These are phyloP conservation scores for Yamadazyma akitaensis DNA, from an alignment of 805 yeast genomes.

Conservation along the genomic window DNA sequence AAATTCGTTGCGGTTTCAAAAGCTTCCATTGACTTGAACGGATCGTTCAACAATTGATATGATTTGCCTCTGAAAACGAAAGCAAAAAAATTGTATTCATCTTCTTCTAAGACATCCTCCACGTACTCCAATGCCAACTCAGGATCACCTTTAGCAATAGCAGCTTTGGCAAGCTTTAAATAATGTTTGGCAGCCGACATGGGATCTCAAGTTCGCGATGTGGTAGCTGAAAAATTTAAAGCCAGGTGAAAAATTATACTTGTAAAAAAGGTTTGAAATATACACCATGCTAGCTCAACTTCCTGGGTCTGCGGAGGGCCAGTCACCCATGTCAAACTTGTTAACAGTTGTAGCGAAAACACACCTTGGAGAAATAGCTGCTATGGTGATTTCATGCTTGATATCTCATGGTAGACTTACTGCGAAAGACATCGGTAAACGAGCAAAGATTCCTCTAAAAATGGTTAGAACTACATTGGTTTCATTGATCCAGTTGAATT, in stretches of 20 bases:
- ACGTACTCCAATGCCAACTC: conserved; percentile 59
- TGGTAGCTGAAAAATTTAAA: conserved; percentile 2
- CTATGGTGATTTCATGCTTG: conserved; percentile 56
- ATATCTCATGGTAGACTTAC: conserved; percentile 66
- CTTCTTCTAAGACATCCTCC: conserved; percentile 53
- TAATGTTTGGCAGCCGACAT: conserved; percentile 22
- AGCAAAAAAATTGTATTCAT: conserved; percentile 61
- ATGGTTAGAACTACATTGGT: conserved; percentile 66
- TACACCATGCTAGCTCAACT: conserved; percentile 9
- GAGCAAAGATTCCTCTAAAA: conserved; percentile 45
- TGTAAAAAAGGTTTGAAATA: not conserved
- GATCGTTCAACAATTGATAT: conserved; percentile 42
- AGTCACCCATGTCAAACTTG: conserved; percentile 60
- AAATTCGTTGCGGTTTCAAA: conserved; percentile 50
- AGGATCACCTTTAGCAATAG: conserved; percentile 55
- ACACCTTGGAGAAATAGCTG: conserved; percentile 72
- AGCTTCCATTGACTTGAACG: conserved; percentile 36
- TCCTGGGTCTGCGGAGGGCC: conserved; percentile 39
- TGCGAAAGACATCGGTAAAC: conserved; percentile 49
- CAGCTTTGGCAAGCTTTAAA: conserved; percentile 41
- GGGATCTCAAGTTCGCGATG: conserved; percentile 2
- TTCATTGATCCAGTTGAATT: conserved; percentile 72
- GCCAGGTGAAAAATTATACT: not conserved
- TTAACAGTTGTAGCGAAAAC: conserved; percentile 51
- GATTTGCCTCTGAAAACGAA: conserved; percentile 72